These are phyloP conservation scores for Sergeia podlipaevii DNA, from an alignment of 208 protist species.

Conservation along the genomic window DNA sequence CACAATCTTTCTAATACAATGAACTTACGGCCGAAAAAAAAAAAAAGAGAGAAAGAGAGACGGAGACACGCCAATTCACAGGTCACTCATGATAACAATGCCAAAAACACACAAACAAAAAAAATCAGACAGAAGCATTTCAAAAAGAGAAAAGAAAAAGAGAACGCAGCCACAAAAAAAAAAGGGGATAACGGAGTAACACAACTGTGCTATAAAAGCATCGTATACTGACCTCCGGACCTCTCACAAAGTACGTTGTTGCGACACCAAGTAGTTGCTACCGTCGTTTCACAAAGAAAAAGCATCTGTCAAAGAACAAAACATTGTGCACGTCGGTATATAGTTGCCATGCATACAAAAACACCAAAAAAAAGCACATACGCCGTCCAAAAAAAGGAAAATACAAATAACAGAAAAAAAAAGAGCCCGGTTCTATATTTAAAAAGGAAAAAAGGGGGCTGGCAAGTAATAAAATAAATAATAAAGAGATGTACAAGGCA, in stretches of 20 bases:
- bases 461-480: not conserved
- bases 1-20: too few species aligned
- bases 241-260: too few species aligned
- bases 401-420: not conserved
- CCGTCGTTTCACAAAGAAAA: too few species aligned
- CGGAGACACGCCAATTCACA: not conserved
- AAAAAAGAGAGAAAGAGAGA: not conserved
- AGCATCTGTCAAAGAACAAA: too few species aligned
- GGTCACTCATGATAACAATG: not conserved
- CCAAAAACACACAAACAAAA: not conserved
- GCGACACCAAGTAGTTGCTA: too few species aligned
- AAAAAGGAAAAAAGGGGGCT: not conserved
- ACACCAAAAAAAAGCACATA: slow-evolving; percentile 10
- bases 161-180: slow-evolving; percentile 2
- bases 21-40: slow-evolving; percentile 2
- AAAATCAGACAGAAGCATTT: not conserved
- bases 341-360: too few species aligned
- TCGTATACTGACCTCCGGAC: too few species aligned
- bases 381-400: not conserved
- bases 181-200: slow-evolving; percentile 3
- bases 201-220: not conserved
- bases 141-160: not conserved
- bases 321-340: too few species aligned
- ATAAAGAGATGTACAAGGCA: not conserved
- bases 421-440: not conserved